These are phyloP conservation scores for Geotrichum klebahnii DNA, from an alignment of 1,139 yeast genomes.

Conservation along the genomic window DNA sequence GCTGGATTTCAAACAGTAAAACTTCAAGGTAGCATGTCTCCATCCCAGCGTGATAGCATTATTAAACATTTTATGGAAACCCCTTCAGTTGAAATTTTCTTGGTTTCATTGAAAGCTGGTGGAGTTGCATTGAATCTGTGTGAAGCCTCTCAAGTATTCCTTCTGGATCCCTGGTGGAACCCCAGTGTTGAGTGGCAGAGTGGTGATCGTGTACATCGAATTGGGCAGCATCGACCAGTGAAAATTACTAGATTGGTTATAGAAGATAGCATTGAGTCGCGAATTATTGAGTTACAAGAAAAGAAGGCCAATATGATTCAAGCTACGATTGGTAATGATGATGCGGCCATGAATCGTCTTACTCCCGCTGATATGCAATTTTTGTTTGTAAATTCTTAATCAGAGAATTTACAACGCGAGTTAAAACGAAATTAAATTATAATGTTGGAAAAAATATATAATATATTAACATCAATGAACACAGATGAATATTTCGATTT, in stretches of 20 bases:
- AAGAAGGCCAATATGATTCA: conserved; percentile 97
- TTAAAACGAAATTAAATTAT: no score
- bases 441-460: no score
- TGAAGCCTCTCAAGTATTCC: conserved; percentile 93
- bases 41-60: conserved; percentile 86
- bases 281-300: conserved; percentile 91
- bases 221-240: conserved; percentile 95
- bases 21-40: conserved; percentile 94
- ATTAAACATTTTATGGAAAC: conserved; percentile 89
- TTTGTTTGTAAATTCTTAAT: conserved; percentile 52
- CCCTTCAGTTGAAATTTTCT: conserved; percentile 83
- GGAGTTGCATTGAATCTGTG: conserved; percentile 95
- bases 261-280: conserved; percentile 93
- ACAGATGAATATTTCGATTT: no score
- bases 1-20: conserved; percentile 95
- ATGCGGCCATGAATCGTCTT: conserved; percentile 77
- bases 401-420: no score
- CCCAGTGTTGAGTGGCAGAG: conserved; percentile 98
- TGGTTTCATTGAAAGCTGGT: conserved; percentile 94
- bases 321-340: conserved; percentile 91
- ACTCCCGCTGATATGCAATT: conserved; percentile 94
- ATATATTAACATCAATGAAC: no score
- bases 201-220: conserved; percentile 96
- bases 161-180: conserved; percentile 99
- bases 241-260: conserved; percentile 86